phyloP scores from a whole-genome alignment of 2,329 filamentous ascomycete genomes.

The Penicillium freii region DNA sequence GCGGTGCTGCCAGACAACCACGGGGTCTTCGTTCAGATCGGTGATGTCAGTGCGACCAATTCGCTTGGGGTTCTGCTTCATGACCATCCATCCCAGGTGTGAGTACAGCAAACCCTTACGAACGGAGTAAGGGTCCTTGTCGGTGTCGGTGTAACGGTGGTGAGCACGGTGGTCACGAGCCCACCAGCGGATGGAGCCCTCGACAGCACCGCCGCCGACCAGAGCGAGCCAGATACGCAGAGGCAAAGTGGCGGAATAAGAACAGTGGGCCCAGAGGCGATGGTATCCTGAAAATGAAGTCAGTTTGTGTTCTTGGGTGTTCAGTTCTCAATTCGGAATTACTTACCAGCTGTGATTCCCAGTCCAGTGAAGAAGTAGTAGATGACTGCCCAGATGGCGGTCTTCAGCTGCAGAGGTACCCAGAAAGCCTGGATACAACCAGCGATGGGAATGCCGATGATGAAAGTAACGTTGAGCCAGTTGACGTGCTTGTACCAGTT shows the following conservation, averaged over 20 bases:
- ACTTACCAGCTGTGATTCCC: constrained; percentile 72
- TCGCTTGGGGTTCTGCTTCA: constrained; percentile 89
- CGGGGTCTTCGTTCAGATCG: constrained; percentile 79
- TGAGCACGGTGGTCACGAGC: constrained; percentile 81
- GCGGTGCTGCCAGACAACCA: constrained; percentile 85
- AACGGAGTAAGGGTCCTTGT: constrained; percentile 88
- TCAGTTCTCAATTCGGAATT: not conserved
- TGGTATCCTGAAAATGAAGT: constrained; percentile 60
- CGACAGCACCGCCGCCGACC: constrained; percentile 76
- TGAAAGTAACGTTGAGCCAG: constrained; percentile 84
- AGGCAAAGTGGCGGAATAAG: constrained; percentile 73
- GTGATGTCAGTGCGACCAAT: constrained; percentile 85
- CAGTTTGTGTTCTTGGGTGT: not conserved
- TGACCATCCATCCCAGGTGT: constrained; percentile 85
- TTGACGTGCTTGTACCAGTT: constrained; percentile 95
- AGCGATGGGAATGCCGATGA: constrained; percentile 71
- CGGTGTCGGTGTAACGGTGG: constrained; percentile 88
- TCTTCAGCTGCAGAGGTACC: constrained; percentile 71
- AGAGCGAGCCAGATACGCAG: constrained; percentile 80
- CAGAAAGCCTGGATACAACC: constrained; percentile 74
- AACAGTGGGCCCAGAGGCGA: constrained; percentile 81
- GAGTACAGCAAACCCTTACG: constrained; percentile 83
- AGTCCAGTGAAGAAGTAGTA: constrained; percentile 85
- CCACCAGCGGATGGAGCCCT: constrained; percentile 89
- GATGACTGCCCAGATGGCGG: constrained; percentile 67